Percentiles rank a stretch among this genome's conserved stretches.
Evolutionary conservation across 2,329 filamentous ascomycete species (phyloP).

Genomic region (Beauveria brongniartii): DNA sequence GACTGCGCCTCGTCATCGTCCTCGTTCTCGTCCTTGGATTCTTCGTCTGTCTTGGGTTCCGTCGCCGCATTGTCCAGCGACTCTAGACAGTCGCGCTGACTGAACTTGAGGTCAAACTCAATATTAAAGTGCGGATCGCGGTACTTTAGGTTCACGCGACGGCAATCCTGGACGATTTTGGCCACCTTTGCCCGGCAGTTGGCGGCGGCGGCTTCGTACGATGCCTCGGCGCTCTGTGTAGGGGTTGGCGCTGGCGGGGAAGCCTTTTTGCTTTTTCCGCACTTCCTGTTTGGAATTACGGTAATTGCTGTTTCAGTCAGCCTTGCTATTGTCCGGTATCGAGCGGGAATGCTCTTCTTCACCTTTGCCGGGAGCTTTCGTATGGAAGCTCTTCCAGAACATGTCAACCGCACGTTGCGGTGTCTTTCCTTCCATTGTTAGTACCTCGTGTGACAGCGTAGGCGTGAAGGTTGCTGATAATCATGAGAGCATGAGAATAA

Average conservation of each 20-base stretch:
- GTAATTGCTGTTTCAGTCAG: not conserved
- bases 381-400: slow-evolving; percentile 10
- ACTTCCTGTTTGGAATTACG: not conserved
- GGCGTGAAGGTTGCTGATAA: too few relatives aligned
- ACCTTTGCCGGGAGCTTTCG: slow-evolving; percentile 9
- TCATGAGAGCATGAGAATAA: too few relatives aligned
- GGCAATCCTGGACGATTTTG: slow-evolving; percentile 57
- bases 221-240: slow-evolving; percentile 33
- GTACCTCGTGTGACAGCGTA: too few relatives aligned
- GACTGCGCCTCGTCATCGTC: not conserved
- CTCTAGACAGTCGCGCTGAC: slow-evolving; percentile 41
- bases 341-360: not conserved
- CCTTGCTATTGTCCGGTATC: not conserved
- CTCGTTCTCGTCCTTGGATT: too few relatives aligned
- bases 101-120: slow-evolving; percentile 62
- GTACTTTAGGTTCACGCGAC: slow-evolving; percentile 76
- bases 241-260: slow-evolving; percentile 43
- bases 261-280: slow-evolving; percentile 28
- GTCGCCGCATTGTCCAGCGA: slow-evolving; percentile 30
- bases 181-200: slow-evolving; percentile 59
- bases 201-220: slow-evolving; percentile 63
- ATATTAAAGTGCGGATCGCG: slow-evolving; percentile 82
- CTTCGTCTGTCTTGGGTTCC: not conserved
- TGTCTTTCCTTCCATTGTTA: slow-evolving; percentile 1
- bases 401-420: slow-evolving; percentile 1